Evolutionary conservation across 2,329 filamentous ascomycete genomes (phyloP).

Genomic region (Scolecobasidium constrictum): DNA sequence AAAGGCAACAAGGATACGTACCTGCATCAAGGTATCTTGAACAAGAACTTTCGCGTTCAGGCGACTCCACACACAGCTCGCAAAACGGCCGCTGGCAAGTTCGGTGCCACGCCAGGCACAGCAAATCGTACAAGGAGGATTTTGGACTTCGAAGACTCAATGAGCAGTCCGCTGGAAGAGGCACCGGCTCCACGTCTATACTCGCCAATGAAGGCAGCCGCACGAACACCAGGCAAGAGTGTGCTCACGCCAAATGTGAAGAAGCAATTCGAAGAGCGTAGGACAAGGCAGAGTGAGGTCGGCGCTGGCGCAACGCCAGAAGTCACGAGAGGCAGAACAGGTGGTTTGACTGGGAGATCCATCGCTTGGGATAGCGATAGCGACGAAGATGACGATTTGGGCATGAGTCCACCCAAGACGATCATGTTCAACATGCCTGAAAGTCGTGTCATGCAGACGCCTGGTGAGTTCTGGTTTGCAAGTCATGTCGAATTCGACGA

Average conservation of each 20-base stretch:
- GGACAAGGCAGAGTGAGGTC: slow-evolving; percentile 1
- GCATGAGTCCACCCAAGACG: slow-evolving; percentile 84
- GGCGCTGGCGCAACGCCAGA: slow-evolving; percentile 4
- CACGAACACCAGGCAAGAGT: slow-evolving; percentile 74
- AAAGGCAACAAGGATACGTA: slow-evolving; percentile 56
- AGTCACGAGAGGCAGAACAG: background rate
- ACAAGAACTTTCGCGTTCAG: slow-evolving; percentile 90
- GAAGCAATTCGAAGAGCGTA: slow-evolving; percentile 19
- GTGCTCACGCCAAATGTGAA: slow-evolving; percentile 61
- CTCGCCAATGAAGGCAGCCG: slow-evolving; percentile 55
- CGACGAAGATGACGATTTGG: slow-evolving; percentile 40
- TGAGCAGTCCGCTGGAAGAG: slow-evolving; percentile 43
- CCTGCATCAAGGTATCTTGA: slow-evolving; percentile 71
- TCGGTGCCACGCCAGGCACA: slow-evolving; percentile 22
- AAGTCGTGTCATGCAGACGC: slow-evolving; percentile 68
- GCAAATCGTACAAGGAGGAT: slow-evolving; percentile 19
- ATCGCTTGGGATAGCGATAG: slow-evolving; percentile 53
- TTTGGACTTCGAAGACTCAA: slow-evolving; percentile 27
- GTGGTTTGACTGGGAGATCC: background rate
- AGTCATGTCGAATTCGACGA: background rate
- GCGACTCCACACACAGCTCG: slow-evolving; percentile 68
- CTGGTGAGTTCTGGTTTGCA: no score
- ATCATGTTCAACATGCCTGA: slow-evolving; percentile 76
- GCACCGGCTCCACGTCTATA: slow-evolving; percentile 73
- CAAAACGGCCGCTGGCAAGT: slow-evolving; percentile 17